Conservation (phyloP, 2,329 filamentous ascomycete species). For the Didymella glomerata region DNA sequence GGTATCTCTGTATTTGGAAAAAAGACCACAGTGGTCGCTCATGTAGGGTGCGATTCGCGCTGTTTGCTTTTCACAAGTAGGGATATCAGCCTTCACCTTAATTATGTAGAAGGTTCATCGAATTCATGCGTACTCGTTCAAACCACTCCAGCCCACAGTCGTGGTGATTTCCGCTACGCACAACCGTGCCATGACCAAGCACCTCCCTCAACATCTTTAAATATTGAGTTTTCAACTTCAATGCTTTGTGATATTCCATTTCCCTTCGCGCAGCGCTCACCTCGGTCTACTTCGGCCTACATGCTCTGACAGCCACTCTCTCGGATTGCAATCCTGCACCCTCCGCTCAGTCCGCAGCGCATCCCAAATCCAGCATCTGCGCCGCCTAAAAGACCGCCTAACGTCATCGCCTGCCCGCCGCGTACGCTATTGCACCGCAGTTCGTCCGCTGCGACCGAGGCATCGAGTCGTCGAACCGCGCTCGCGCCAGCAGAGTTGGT, state of each 20-base stretch:
- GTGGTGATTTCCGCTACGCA: not conserved
- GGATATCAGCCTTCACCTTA: not conserved
- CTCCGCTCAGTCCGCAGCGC: conserved; percentile 3
- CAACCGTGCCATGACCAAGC: not conserved
- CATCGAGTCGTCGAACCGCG: conserved; percentile 16
- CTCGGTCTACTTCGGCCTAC: conserved; percentile 16
- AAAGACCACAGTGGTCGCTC: not conserved
- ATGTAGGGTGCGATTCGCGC: conserved; percentile 7
- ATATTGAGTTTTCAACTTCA: not conserved
- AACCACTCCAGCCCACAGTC: not conserved
- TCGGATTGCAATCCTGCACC: conserved; percentile 2
- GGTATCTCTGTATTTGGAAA: not conserved
- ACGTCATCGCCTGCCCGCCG: conserved; percentile 13
- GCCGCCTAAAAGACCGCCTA: conserved; percentile 15
- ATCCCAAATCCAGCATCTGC: conserved; percentile 13
- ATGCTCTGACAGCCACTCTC: not conserved
- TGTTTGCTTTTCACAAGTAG: not conserved
- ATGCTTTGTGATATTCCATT: conserved; percentile 14
- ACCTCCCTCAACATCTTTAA: not conserved
- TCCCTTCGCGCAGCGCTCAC: conserved; percentile 4
- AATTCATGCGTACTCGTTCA: not conserved
- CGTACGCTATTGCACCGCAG: conserved; percentile 8
- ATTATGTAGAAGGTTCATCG: not conserved
- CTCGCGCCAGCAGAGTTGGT: conserved; percentile 9
- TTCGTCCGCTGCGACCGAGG: conserved; percentile 16